Conservation (phyloP, 2,329 filamentous ascomycete species). For the Diaporthe helianthi region DNA sequence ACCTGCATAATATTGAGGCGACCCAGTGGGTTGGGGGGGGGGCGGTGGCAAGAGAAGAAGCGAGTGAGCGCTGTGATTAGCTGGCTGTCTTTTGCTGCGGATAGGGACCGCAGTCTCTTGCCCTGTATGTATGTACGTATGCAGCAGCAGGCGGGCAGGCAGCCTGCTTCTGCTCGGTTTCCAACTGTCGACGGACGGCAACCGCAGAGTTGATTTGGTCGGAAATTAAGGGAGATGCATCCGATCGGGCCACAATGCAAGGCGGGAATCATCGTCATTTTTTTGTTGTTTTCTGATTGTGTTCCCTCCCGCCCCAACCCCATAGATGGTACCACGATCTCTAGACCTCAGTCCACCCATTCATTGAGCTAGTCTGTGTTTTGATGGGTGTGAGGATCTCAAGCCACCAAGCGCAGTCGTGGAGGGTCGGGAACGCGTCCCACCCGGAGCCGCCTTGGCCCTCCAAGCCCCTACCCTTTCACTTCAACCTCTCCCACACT, state of each 20-base stretch:
- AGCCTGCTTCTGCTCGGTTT: not conserved
- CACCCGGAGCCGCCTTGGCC: not conserved
- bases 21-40: not conserved
- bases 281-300: not conserved
- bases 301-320: not conserved
- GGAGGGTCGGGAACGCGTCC: not conserved
- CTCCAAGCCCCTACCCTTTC: not conserved
- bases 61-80: not conserved
- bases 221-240: conserved; percentile 11
- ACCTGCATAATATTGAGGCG: not conserved
- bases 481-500: not conserved
- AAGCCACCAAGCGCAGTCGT: conserved; percentile 9
- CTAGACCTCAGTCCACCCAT: not conserved
- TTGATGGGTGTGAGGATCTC: conserved; percentile 7
- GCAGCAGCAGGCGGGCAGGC: conserved; percentile 1
- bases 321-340: not conserved
- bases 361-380: not conserved
- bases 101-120: conserved; percentile 11
- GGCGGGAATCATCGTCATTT: not conserved
- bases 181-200: not conserved
- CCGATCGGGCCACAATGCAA: conserved; percentile 19
- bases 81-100: not conserved
- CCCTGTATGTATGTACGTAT: not conserved
- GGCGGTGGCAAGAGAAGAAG: no score
- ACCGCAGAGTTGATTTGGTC: conserved; percentile 6